These are phyloP conservation scores for Aegilops tauschii DNA, from an alignment of 176 grass and related monocot genomes.

Conservation along the genomic window DNA sequence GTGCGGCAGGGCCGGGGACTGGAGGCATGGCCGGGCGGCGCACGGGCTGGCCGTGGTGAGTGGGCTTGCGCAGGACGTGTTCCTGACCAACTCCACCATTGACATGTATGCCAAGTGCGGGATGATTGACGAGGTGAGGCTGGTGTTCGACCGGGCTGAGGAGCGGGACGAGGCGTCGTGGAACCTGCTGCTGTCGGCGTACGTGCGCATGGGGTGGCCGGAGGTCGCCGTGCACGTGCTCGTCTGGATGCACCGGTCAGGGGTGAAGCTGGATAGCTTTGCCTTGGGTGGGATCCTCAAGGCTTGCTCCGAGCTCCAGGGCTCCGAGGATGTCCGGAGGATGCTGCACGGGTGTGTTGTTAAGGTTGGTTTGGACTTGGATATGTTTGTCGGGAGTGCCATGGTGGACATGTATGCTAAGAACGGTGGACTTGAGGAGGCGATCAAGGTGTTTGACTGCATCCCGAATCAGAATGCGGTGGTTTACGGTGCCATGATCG, in stretches of 20 bases:
- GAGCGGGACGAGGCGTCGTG: conserved; percentile 68
- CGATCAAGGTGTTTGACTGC: conserved; percentile 70
- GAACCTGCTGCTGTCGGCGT: conserved; percentile 60
- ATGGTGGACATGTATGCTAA: conserved; percentile 84
- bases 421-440: conserved; percentile 75
- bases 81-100: conserved; percentile 69
- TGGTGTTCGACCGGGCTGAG: conserved; percentile 73
- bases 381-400: conserved; percentile 66
- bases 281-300: conserved; percentile 60
- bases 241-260: conserved; percentile 79
- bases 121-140: conserved; percentile 66
- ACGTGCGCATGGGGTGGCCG: conserved; percentile 53
- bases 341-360: conserved; percentile 76
- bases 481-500: conserved; percentile 84
- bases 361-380: conserved; percentile 78
- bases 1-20: conserved; percentile 26
- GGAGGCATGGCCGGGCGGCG: conserved; percentile 30
- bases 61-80: conserved; percentile 36
- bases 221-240: conserved; percentile 68
- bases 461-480: conserved; percentile 60
- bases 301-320: conserved; percentile 46
- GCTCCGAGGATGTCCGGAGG: conserved; percentile 51
- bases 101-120: conserved; percentile 77
- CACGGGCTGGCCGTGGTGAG: conserved; percentile 60
- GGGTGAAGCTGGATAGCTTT: conserved; percentile 57